Conservation (phyloP, 345 rosid genomes). For the Citrus maxima region DNA sequence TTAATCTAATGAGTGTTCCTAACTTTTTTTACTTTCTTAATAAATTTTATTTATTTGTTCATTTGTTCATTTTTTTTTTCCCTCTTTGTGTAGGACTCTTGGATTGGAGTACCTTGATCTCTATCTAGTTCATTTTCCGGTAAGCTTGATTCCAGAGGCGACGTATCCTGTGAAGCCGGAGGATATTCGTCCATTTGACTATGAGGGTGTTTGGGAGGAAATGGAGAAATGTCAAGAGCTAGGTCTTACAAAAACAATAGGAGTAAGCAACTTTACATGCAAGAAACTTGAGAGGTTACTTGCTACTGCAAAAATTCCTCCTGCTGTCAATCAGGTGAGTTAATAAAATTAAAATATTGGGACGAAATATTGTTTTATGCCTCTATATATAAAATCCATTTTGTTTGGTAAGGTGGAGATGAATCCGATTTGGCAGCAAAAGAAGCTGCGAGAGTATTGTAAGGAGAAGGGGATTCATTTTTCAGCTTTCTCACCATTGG, state of each 20-base stretch:
- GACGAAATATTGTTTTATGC: too few relatives aligned
- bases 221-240: constrained; percentile 38
- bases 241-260: constrained; percentile 33
- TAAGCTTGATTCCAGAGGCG: constrained; percentile 4
- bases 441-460: constrained; percentile 26
- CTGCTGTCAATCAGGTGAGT: constrained; percentile 34
- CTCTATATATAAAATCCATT: background rate
- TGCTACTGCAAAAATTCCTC: constrained; percentile 27
- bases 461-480: constrained; percentile 24
- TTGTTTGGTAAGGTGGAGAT: constrained; percentile 31
- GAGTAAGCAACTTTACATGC: constrained; percentile 37
- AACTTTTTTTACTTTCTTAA: too few relatives aligned
- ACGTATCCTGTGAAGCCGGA: background rate
- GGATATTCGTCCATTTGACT: constrained; percentile 20
- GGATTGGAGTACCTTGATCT: constrained; percentile 30
- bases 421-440: constrained; percentile 35
- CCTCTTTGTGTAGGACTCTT: constrained; percentile 19
- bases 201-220: constrained; percentile 32
- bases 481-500: constrained; percentile 35
- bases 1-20: too few relatives aligned
- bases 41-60: too few relatives aligned
- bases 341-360: too few relatives aligned
- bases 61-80: too few relatives aligned
- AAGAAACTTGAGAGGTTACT: constrained; percentile 36
- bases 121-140: constrained; percentile 32